Evolutionary conservation across 176 grass and related monocot genomes (phyloP).

Genomic region (Bonia amplexicaulis): DNA sequence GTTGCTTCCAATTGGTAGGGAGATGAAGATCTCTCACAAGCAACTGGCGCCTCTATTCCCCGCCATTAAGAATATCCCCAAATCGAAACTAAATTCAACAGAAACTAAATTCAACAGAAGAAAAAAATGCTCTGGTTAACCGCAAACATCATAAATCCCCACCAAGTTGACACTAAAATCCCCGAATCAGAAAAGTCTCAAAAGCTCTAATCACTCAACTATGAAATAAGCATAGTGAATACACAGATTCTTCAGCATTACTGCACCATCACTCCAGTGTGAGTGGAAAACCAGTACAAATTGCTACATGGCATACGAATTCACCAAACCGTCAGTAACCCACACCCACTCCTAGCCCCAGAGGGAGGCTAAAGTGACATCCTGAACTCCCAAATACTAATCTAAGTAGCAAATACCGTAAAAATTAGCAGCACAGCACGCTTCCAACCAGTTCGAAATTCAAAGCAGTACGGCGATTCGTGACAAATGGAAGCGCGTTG

Average conservation of each 20-base stretch:
- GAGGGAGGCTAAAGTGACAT: not conserved
- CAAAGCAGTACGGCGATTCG: not conserved
- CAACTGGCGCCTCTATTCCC: not conserved
- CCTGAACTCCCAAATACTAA: not conserved
- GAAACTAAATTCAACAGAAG: too few species aligned
- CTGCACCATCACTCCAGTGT: not conserved
- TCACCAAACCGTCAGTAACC: not conserved
- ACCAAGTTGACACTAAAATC: not conserved
- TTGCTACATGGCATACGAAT: not conserved
- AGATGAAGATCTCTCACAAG: not conserved
- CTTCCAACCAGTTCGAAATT: not conserved
- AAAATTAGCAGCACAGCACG: not conserved
- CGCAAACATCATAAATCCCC: not conserved
- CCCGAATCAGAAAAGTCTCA: not conserved
- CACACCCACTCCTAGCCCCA: not conserved
- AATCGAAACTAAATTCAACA: not conserved
- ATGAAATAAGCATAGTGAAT: not conserved
- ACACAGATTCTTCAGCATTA: not conserved
- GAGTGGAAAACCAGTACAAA: not conserved
- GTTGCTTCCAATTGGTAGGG: not conserved
- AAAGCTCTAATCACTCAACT: not conserved
- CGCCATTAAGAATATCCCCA: not conserved
- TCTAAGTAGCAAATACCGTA: not conserved
- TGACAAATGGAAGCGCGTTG: not conserved
- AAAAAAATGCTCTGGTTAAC: not conserved